phyloP scores from a whole-genome alignment of 2,329 filamentous ascomycete genomes.

The Pseudophaeomoniella oleicola region DNA sequence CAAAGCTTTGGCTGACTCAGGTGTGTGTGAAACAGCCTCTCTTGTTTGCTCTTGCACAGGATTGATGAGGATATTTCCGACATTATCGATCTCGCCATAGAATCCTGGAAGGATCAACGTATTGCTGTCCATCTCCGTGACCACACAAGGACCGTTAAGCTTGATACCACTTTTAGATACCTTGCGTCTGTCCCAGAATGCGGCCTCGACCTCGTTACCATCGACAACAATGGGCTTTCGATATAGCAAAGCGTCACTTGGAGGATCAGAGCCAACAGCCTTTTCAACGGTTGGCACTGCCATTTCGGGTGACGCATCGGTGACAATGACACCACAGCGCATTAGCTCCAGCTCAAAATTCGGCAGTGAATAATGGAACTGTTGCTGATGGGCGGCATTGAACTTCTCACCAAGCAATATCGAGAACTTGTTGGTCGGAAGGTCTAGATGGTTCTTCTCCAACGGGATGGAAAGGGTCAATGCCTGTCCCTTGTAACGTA shows the following conservation, averaged over 20 bases:
- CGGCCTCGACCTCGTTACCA: too few species aligned
- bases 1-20: conserved; percentile 24
- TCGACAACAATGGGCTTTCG: too few species aligned
- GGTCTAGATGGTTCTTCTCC: too few species aligned
- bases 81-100: conserved; percentile 29
- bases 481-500: conserved; percentile 28
- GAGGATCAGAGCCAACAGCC: conserved; percentile 5
- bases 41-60: conserved; percentile 12
- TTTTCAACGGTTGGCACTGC: not conserved
- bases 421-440: too few species aligned
- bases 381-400: conserved; percentile 15
- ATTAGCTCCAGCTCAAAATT: conserved; percentile 3
- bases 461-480: too few species aligned
- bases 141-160: conserved; percentile 29
- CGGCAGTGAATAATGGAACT: conserved; percentile 4
- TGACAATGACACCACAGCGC: conserved; percentile 4
- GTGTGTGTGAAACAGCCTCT: conserved; percentile 21
- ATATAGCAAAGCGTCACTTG: too few species aligned
- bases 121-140: conserved; percentile 38
- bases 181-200: conserved; percentile 5
- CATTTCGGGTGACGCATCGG: not conserved
- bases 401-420: too few species aligned
- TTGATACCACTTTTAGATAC: conserved; percentile 7
- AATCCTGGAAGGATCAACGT: conserved; percentile 34
- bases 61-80: conserved; percentile 35